A percentile compares a stretch with the other conserved stretches of the same genome.
Evolutionary conservation across 2,329 filamentous ascomycete genomes (phyloP).

Genomic region (Diaporthe eres): DNA sequence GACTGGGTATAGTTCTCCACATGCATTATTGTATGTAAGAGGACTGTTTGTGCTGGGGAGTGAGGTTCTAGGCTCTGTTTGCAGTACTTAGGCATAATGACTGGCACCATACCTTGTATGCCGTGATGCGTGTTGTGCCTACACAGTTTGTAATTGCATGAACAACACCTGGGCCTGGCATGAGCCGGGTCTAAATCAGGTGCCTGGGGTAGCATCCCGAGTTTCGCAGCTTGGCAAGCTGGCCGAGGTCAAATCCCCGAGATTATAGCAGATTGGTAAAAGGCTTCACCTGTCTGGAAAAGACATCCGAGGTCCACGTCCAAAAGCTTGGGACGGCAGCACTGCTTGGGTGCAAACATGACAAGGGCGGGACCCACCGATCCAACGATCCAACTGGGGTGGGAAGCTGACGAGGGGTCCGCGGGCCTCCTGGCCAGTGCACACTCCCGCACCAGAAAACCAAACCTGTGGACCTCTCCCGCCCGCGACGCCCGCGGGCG

Average conservation of each 20-base stretch:
- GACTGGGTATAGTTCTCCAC: background rate
- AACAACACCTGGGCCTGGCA: background rate
- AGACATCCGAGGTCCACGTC: slow-evolving; percentile 12
- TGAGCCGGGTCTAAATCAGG: background rate
- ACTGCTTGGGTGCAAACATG: background rate
- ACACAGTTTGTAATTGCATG: background rate
- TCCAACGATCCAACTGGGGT: background rate
- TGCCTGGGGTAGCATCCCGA: slow-evolving; percentile 9
- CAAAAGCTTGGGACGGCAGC: slow-evolving; percentile 24
- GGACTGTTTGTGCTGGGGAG: background rate
- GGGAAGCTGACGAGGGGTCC: slow-evolving; percentile 17
- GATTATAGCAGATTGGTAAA: background rate
- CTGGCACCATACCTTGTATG: background rate
- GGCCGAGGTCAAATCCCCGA: slow-evolving; percentile 10
- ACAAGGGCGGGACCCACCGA: slow-evolving; percentile 27
- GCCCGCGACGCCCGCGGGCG: background rate
- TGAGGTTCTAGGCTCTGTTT: background rate
- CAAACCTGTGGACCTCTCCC: slow-evolving; percentile 9
- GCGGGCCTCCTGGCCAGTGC: slow-evolving; percentile 30
- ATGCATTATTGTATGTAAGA: background rate
- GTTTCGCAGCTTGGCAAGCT: background rate
- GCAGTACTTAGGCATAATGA: background rate
- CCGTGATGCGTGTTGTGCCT: background rate
- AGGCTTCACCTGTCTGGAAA: slow-evolving; percentile 13
- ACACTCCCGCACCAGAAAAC: slow-evolving; percentile 11